Evolutionary conservation across 2,329 filamentous ascomycete genomes (phyloP).

Genomic region (Fusarium sp.): DNA sequence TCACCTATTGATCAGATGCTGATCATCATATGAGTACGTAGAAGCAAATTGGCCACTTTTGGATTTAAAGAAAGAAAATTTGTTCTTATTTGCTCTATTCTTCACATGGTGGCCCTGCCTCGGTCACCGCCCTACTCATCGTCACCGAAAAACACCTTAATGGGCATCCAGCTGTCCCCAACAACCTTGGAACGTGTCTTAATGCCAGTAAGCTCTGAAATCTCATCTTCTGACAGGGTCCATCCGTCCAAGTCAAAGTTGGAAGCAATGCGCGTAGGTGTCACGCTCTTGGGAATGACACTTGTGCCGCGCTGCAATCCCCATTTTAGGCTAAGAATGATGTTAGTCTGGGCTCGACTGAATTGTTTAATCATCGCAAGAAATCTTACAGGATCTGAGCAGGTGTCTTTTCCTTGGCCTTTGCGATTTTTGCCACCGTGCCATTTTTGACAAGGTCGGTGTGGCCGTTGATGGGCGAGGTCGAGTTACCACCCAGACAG

Average conservation of each 20-base stretch:
- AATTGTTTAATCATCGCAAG: background rate
- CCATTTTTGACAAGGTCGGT: slow-evolving; percentile 9
- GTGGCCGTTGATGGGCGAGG: slow-evolving; percentile 13
- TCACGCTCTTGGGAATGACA: slow-evolving; percentile 20
- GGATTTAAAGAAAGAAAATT: background rate
- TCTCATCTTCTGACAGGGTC: slow-evolving; percentile 9
- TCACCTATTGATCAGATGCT: background rate
- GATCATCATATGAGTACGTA: background rate
- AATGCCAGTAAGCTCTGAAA: slow-evolving; percentile 1
- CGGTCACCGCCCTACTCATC: background rate
- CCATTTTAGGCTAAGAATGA: slow-evolving; percentile 14
- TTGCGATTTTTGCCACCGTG: slow-evolving; percentile 1
- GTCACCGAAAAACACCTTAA: slow-evolving; percentile 21
- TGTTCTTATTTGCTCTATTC: background rate
- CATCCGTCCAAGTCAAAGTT: slow-evolving; percentile 24
- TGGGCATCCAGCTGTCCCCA: slow-evolving; percentile 19
- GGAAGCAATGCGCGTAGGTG: slow-evolving; percentile 7
- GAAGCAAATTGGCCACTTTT: background rate
- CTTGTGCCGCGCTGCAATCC: slow-evolving; percentile 18
- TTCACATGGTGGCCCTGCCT: too few relatives aligned
- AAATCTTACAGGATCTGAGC: slow-evolving; percentile 16
- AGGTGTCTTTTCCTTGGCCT: slow-evolving; percentile 9
- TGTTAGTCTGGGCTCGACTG: background rate
- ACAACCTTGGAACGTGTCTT: slow-evolving; percentile 15
- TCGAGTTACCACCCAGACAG: slow-evolving; percentile 17